Evolutionary conservation across 2,329 filamentous ascomycete genomes (phyloP).

Genomic region (Knoxdaviesia proteae): DNA sequence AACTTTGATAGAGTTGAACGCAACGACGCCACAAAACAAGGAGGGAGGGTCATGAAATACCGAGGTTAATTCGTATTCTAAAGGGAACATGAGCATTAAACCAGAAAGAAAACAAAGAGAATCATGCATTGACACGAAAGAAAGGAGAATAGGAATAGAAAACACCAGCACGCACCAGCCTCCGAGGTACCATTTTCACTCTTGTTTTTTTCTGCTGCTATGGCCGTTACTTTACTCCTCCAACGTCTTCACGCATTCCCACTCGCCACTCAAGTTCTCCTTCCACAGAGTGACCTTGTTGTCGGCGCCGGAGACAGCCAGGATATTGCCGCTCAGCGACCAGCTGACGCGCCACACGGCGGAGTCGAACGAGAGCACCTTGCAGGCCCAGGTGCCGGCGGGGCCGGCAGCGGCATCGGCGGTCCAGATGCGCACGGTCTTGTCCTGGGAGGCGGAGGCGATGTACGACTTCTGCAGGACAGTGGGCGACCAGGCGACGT

Average conservation of each 20-base stretch:
- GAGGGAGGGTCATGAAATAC: no score
- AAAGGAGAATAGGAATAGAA: background rate
- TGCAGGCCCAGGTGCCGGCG: conserved; percentile 60
- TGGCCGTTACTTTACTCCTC: conserved; percentile 44
- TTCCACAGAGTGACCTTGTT: conserved; percentile 98
- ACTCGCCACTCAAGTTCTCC: conserved; percentile 88
- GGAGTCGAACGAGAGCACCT: conserved; percentile 70
- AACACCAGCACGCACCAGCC: background rate
- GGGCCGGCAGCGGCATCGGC: conserved; percentile 36
- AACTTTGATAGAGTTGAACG: no score
- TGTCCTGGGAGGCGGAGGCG: conserved; percentile 84
- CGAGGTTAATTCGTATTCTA: no score
- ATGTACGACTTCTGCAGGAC: conserved; percentile 94
- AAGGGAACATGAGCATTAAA: no score
- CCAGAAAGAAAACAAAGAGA: no score
- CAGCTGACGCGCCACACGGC: conserved; percentile 93
- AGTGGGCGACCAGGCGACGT: conserved; percentile 92
- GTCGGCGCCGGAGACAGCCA: conserved; percentile 82
- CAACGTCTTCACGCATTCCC: conserved; percentile 93
- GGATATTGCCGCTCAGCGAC: conserved; percentile 89
- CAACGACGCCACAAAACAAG: no score
- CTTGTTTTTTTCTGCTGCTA: background rate
- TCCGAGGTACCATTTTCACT: no score
- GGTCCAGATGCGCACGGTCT: conserved; percentile 96
- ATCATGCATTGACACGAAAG: no score